phyloP scores from a whole-genome alignment of 2,329 filamentous ascomycete species.

The Colletotrichum australisinense region DNA sequence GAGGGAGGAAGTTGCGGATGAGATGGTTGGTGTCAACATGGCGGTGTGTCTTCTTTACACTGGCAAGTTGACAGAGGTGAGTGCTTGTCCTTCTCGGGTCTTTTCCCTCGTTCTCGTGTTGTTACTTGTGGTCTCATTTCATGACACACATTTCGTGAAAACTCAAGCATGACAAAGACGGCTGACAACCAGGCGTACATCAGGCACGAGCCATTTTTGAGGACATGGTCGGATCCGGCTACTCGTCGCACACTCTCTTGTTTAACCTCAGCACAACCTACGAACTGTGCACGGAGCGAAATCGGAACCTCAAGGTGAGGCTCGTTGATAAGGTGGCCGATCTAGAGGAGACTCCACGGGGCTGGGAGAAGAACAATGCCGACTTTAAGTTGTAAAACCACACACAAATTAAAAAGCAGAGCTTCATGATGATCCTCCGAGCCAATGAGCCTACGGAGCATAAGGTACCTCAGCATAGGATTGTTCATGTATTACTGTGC shows the following conservation, averaged over 20 bases:
- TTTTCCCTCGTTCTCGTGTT: background rate
- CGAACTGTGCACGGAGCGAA: slow-evolving; percentile 86
- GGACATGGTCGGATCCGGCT: slow-evolving; percentile 68
- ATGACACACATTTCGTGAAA: background rate
- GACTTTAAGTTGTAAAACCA: slow-evolving; percentile 79
- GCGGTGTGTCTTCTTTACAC: slow-evolving; percentile 88
- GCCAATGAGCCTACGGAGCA: too few relatives aligned
- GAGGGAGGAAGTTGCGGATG: slow-evolving; percentile 58
- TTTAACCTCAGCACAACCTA: slow-evolving; percentile 95
- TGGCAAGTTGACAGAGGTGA: slow-evolving; percentile 78
- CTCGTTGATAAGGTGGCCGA: slow-evolving; percentile 78
- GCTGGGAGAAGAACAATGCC: slow-evolving; percentile 77
- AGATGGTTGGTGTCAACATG: slow-evolving; percentile 83
- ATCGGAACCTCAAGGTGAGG: slow-evolving; percentile 74
- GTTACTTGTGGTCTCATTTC: background rate
- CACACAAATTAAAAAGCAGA: background rate
- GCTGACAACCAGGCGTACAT: slow-evolving; percentile 38
- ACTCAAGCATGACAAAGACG: background rate
- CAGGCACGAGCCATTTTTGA: slow-evolving; percentile 77
- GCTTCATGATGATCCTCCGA: background rate
- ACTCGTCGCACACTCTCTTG: slow-evolving; percentile 81
- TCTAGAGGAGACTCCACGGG: slow-evolving; percentile 64
- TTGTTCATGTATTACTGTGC: background rate
- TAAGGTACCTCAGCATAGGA: too few relatives aligned
- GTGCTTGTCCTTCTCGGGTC: slow-evolving; percentile 35